phyloP scores from a whole-genome alignment of 2,329 filamentous ascomycete genomes.

The Orbilia brochopaga region DNA sequence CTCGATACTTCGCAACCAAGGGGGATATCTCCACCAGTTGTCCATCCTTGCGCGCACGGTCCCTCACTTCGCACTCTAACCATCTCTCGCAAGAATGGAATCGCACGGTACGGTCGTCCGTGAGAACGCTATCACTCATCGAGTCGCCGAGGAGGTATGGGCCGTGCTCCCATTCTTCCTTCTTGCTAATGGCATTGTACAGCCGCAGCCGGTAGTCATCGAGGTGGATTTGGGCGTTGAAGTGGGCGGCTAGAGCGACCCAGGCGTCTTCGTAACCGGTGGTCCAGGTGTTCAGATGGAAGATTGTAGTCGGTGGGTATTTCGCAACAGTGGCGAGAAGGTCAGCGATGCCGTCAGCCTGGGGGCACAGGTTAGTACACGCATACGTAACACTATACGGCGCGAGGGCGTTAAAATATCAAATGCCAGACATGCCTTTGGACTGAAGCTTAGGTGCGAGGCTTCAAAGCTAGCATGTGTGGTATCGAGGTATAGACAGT shows the following conservation, averaged over 20 bases:
- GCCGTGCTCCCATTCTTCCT: constrained; percentile 58
- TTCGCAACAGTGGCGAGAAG: constrained; percentile 70
- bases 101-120: constrained; percentile 66
- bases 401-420: neutral
- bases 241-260: constrained; percentile 74
- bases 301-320: constrained; percentile 76
- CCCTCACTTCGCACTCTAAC: constrained; percentile 59
- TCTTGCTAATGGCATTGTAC: constrained; percentile 69
- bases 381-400: neutral
- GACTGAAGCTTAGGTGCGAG: constrained; percentile 60
- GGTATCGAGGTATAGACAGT: constrained; percentile 88
- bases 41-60: constrained; percentile 57
- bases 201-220: constrained; percentile 79
- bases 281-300: constrained; percentile 88
- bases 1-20: constrained; percentile 63
- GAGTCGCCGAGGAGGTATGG: constrained; percentile 71
- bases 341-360: constrained; percentile 77
- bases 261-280: constrained; percentile 94
- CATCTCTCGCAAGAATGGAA: constrained; percentile 88
- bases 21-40: constrained; percentile 77
- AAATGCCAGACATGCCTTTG: constrained; percentile 57
- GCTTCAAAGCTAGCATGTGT: constrained; percentile 64
- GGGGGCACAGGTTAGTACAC: constrained; percentile 11
- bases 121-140: constrained; percentile 73
- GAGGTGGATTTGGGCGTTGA: constrained; percentile 77